A percentile compares a stretch with the other conserved stretches of the same genome.
Evolutionary conservation across 768 basidiomycete species (phyloP).

Genomic region (Tylopilus subfusipes): DNA sequence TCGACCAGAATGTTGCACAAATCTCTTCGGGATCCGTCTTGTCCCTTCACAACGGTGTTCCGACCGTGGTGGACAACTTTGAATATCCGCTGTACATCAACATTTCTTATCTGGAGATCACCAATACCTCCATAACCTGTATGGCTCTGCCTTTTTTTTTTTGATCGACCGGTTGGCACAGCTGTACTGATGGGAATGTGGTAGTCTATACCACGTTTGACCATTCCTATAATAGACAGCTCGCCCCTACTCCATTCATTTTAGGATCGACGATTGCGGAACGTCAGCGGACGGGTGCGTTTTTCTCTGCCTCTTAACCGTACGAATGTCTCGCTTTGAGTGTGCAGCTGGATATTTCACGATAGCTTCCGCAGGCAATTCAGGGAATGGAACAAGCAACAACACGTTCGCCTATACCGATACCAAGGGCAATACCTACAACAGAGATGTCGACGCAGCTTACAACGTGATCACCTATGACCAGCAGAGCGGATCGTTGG

Average conservation of each 20-base stretch:
- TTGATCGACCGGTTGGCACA: background rate
- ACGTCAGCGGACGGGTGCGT: slow-evolving; percentile 56
- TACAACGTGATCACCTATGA: slow-evolving; percentile 62
- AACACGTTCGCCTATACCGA: slow-evolving; percentile 66
- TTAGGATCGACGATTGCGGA: slow-evolving; percentile 55
- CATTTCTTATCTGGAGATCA: slow-evolving; percentile 30
- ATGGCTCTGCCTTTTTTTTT: background rate
- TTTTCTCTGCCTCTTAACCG: background rate
- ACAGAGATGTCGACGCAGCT: slow-evolving; percentile 56
- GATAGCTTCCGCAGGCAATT: slow-evolving; percentile 42
- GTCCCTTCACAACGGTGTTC: slow-evolving; percentile 48
- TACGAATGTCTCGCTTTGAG: background rate
- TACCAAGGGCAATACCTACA: slow-evolving; percentile 56
- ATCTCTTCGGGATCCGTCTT: slow-evolving; percentile 43
- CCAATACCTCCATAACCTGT: slow-evolving; percentile 26
- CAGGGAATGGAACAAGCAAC: slow-evolving; percentile 66
- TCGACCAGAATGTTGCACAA: slow-evolving; percentile 46
- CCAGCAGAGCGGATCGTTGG: slow-evolving; percentile 49
- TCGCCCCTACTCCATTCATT: slow-evolving; percentile 57
- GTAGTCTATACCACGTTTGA: slow-evolving; percentile 55
- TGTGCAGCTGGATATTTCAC: slow-evolving; percentile 49
- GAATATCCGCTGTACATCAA: slow-evolving; percentile 50
- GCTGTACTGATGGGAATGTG: background rate
- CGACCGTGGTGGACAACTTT: slow-evolving; percentile 47
- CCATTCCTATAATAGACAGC: slow-evolving; percentile 62